Evolutionary conservation across 1,139 yeast genomes (phyloP).

Genomic region (Pichia sp.): DNA sequence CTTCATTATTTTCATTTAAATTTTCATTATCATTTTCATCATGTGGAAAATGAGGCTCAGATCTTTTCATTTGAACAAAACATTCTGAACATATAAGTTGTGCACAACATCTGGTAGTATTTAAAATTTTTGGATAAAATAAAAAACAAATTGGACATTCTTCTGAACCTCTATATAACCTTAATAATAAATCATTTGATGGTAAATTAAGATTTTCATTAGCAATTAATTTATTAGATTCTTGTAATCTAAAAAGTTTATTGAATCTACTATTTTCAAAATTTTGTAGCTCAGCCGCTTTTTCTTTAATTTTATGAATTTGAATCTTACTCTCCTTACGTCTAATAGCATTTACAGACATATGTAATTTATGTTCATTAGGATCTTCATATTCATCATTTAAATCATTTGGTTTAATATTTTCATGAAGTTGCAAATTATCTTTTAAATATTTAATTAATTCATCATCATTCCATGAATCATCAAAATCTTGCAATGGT

Average conservation of each 20-base stretch:
- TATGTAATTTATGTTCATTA: slow-evolving; percentile 52
- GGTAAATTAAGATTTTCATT: slow-evolving; percentile 30
- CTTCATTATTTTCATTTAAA: slow-evolving; percentile 29
- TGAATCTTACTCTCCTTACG: slow-evolving; percentile 54
- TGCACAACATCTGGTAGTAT: slow-evolving; percentile 81
- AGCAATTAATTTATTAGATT: slow-evolving; percentile 30
- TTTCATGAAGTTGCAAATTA: slow-evolving; percentile 52
- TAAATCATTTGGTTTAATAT: slow-evolving; percentile 48
- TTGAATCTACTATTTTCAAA: slow-evolving; percentile 44
- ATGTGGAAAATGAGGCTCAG: slow-evolving; percentile 94
- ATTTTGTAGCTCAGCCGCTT: slow-evolving; percentile 46
- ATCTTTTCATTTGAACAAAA: slow-evolving; percentile 88
- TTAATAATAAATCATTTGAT: slow-evolving; percentile 37
- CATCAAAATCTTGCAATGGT: slow-evolving; percentile 78
- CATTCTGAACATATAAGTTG: slow-evolving; percentile 96
- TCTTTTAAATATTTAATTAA: slow-evolving; percentile 46
- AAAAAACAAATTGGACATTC: slow-evolving; percentile 97
- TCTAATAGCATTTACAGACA: slow-evolving; percentile 42
- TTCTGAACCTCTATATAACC: slow-evolving; percentile 55
- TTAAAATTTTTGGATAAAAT: slow-evolving; percentile 72
- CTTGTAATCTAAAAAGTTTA: slow-evolving; percentile 37
- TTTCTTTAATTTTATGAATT: slow-evolving; percentile 40
- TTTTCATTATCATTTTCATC: slow-evolving; percentile 38
- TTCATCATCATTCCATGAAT: slow-evolving; percentile 69
- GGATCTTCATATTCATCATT: slow-evolving; percentile 54